phyloP scores from a whole-genome alignment of 495 filamentous ascomycete genomes.

The Aspergillus nidulans region DNA sequence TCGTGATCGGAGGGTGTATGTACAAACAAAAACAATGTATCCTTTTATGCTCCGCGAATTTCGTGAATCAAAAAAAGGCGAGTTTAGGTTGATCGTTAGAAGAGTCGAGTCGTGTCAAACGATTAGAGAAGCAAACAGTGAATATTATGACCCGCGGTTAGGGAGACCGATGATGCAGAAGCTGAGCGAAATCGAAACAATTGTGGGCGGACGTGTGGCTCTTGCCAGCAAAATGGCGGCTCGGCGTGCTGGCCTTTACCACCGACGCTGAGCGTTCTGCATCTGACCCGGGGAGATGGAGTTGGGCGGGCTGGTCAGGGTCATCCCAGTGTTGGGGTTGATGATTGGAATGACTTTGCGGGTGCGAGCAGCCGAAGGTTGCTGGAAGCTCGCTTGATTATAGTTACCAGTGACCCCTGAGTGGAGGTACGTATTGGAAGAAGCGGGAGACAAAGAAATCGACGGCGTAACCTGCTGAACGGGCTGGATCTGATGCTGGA shows the following conservation, averaged over 20 bases:
- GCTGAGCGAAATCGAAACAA: constrained; percentile 32
- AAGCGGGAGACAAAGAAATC: constrained; percentile 74
- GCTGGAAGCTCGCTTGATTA: constrained; percentile 72
- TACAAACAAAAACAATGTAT: constrained; percentile 35
- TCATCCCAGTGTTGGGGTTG: constrained; percentile 88
- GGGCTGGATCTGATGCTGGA: constrained; percentile 72
- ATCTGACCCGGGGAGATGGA: constrained; percentile 84
- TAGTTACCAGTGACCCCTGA: constrained; percentile 46
- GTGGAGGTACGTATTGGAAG: constrained; percentile 62
- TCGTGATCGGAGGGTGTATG: constrained; percentile 41
- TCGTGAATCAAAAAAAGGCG: constrained; percentile 26
- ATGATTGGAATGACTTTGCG: constrained; percentile 98
- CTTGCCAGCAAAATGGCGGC: constrained; percentile 28
- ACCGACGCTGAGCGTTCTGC: constrained; percentile 66
- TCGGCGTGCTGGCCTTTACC: constrained; percentile 41
- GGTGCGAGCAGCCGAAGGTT: constrained; percentile 78
- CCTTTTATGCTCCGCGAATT: constrained; percentile 30
- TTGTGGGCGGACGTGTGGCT: constrained; percentile 27
- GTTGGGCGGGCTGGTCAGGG: constrained; percentile 82
- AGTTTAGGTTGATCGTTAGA: constrained; percentile 28
- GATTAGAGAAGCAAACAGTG: constrained; percentile 30
- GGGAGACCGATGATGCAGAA: constrained; percentile 43
- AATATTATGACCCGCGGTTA: constrained; percentile 42
- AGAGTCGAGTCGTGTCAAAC: constrained; percentile 30
- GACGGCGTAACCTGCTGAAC: constrained; percentile 69